A percentile compares a stretch with the other conserved stretches of the same genome.
phyloP scores from a whole-genome alignment of 225 moss, liverwort and hornwort genomes.

The Antitrichia curtipendula region DNA sequence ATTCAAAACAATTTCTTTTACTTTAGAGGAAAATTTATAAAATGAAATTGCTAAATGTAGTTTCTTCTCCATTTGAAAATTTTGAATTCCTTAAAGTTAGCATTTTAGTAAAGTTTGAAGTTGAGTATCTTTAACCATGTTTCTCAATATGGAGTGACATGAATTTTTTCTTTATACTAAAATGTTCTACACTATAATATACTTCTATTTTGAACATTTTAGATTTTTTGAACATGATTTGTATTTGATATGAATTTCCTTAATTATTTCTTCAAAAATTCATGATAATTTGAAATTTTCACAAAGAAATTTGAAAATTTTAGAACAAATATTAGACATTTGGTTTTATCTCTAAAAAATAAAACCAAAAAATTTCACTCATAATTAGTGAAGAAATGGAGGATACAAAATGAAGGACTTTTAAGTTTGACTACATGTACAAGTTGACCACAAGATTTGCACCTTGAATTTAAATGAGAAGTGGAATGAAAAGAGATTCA shows the following conservation, averaged over 20 bases:
- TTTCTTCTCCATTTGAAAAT: neutral
- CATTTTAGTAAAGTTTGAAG: neutral
- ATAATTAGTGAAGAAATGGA: neutral
- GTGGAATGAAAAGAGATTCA: neutral
- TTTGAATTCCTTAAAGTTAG: neutral
- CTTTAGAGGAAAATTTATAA: neutral
- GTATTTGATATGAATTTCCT: neutral
- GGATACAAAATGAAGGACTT: neutral
- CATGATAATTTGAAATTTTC: neutral
- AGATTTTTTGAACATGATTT: neutral
- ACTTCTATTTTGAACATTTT: fast-evolving
- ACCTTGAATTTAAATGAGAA: neutral
- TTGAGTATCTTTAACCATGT: neutral
- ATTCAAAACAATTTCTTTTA: neutral
- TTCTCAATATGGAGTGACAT: neutral
- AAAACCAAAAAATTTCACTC: neutral
- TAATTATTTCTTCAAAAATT: neutral
- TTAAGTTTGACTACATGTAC: too few relatives aligned
- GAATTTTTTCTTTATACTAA: too few relatives aligned
- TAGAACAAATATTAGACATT: neutral
- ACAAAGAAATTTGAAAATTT: neutral
- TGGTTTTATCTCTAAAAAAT: neutral
- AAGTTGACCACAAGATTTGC: neutral
- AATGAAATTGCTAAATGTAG: fast-evolving
- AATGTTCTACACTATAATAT: neutral